phyloP scores from a whole-genome alignment of 1,139 yeast genomes.

The Yamadazyma buinensis region DNA sequence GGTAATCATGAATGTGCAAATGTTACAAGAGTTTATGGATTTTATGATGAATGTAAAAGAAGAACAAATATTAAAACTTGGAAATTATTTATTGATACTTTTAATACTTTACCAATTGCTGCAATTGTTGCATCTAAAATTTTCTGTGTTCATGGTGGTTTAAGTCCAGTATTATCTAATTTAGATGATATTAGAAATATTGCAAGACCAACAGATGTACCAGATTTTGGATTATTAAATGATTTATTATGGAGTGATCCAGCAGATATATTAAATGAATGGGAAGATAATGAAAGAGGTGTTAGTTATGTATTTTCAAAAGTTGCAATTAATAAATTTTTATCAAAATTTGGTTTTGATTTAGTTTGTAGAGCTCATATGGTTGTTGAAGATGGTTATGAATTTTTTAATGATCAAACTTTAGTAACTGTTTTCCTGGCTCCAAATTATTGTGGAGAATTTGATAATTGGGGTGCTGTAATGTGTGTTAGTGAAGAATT shows the following conservation, averaged over 20 bases:
- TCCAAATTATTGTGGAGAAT: conserved; percentile 97
- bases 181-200: conserved; percentile 91
- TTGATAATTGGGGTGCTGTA: conserved; percentile 98
- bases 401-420: conserved; percentile 90
- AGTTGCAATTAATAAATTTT: conserved; percentile 87
- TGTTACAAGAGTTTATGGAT: conserved; percentile 93
- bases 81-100: conserved; percentile 90
- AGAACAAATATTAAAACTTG: conserved; percentile 90
- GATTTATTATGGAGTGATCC: conserved; percentile 97
- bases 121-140: conserved; percentile 96
- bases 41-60: conserved; percentile 95
- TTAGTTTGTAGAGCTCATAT: conserved; percentile 95
- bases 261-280: conserved; percentile 88
- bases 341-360: conserved; percentile 86
- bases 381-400: conserved; percentile 99
- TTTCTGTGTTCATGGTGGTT: conserved; percentile 96
- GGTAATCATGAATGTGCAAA: conserved; percentile 98
- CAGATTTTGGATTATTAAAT: conserved; percentile 89
- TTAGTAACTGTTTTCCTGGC: conserved; percentile 94
- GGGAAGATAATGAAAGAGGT: conserved; percentile 98
- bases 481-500: conserved; percentile 95
- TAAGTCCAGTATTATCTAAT: conserved; percentile 84
- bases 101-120: conserved; percentile 90
- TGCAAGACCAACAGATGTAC: conserved; percentile 95
- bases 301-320: conserved; percentile 93